These are phyloP conservation scores for Malus hybrid DNA, from an alignment of 331 rosid genomes.

Conservation along the genomic window DNA sequence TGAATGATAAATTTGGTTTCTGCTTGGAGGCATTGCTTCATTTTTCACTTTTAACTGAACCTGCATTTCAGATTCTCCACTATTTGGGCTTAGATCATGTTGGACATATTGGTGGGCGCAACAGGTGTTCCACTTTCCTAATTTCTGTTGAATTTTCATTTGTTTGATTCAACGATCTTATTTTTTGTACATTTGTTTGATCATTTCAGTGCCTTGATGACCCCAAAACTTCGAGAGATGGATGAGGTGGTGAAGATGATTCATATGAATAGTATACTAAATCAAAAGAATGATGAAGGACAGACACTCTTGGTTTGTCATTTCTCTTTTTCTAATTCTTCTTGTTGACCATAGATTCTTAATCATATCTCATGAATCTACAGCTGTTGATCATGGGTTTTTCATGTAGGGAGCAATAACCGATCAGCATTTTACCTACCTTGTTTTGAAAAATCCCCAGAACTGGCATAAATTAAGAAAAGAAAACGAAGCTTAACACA, in stretches of 20 bases:
- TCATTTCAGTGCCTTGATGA: slow-evolving; percentile 71
- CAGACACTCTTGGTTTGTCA: slow-evolving; percentile 76
- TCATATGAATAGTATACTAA: slow-evolving; percentile 40
- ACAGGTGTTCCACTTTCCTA: slow-evolving; percentile 38
- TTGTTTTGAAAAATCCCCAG: background rate
- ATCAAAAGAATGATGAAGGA: slow-evolving; percentile 42
- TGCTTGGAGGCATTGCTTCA: background rate
- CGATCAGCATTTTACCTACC: background rate
- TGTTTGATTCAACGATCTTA: slow-evolving; percentile 14
- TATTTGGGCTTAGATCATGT: slow-evolving; percentile 97
- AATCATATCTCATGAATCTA: background rate
- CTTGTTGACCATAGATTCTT: background rate
- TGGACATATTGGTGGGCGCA: slow-evolving; percentile 95
- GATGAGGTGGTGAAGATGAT: slow-evolving; percentile 86
- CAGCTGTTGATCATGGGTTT: background rate
- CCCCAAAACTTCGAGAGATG: slow-evolving; percentile 86
- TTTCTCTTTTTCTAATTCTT: background rate
- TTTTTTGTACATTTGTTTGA: slow-evolving; percentile 22
- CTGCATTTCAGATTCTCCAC: slow-evolving; percentile 85
- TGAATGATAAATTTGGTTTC: background rate
- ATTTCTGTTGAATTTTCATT: slow-evolving; percentile 12
- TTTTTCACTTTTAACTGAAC: slow-evolving; percentile 30
- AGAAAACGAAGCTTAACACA: background rate
- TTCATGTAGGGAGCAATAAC: background rate
- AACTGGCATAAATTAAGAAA: too few relatives aligned